These are phyloP conservation scores for Collybia nuda DNA, from an alignment of 768 basidiomycete genomes.

Conservation along the genomic window DNA sequence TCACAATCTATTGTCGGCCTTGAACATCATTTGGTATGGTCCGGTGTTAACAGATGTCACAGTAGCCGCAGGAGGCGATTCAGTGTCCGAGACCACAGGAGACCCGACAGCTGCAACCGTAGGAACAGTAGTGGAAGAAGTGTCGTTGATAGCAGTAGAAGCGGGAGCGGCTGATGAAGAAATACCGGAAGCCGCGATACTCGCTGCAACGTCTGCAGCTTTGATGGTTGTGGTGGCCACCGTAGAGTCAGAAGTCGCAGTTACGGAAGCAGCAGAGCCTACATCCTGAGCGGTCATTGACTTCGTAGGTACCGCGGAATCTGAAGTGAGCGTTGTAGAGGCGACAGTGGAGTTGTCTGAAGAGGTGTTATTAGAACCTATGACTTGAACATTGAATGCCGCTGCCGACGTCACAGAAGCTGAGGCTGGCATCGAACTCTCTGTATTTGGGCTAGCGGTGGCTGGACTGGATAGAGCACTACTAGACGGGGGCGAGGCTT, in stretches of 20 bases:
- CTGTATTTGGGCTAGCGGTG: slow-evolving; percentile 1
- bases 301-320: slow-evolving; percentile 7
- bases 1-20: background rate
- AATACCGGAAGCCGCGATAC: slow-evolving; percentile 23
- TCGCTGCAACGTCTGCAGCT: slow-evolving; percentile 30
- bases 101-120: background rate
- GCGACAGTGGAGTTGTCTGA: background rate
- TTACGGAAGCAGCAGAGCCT: background rate
- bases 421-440: background rate
- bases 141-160: slow-evolving; percentile 19
- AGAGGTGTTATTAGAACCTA: slow-evolving; percentile 6
- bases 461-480: background rate
- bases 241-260: slow-evolving; percentile 7
- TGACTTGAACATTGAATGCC: slow-evolving; percentile 18
- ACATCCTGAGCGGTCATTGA: background rate
- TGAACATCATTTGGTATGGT: slow-evolving; percentile 40
- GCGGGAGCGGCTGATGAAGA: slow-evolving; percentile 21
- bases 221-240: slow-evolving; percentile 18
- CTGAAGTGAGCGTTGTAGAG: slow-evolving; percentile 2
- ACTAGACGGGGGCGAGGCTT: slow-evolving; percentile 7
- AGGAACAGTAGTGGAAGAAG: slow-evolving; percentile 11
- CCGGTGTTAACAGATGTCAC: slow-evolving; percentile 30
- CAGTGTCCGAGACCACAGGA: background rate
- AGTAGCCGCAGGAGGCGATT: slow-evolving; percentile 12
- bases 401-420: slow-evolving; percentile 9